These are phyloP conservation scores for Effrenium voratum DNA, from an alignment of 73 alveolate genomes.

Conservation along the genomic window DNA sequence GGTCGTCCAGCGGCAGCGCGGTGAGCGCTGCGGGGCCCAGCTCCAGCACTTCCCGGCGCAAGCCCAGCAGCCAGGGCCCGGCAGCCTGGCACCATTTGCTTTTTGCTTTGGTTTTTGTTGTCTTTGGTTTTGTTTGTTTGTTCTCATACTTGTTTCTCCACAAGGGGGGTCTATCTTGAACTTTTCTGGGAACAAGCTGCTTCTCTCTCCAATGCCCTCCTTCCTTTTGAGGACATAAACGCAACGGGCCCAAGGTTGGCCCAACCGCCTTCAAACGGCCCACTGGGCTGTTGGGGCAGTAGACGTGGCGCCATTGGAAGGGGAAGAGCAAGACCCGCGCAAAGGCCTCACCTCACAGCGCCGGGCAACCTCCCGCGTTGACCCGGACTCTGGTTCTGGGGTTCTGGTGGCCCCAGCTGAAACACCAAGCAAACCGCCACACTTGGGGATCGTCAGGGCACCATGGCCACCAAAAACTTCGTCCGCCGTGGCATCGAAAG, in stretches of 20 bases:
- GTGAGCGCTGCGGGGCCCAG: slow-evolving; percentile 59
- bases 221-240: not conserved
- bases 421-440: no score
- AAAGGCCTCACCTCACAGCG: slow-evolving; percentile 44
- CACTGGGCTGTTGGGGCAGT: not conserved
- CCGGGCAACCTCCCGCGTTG: no score
- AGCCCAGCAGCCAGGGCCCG: slow-evolving; percentile 33
- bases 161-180: no score
- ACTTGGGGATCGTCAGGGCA: no score
- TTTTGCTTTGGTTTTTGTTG: no score
- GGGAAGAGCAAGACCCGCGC: slow-evolving; percentile 57
- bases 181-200: no score
- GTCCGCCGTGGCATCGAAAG: no score
- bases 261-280: not conserved
- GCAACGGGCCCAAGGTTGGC: not conserved
- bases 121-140: no score
- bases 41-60: slow-evolving; percentile 40
- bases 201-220: not conserved
- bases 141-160: no score
- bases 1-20: slow-evolving; percentile 26
- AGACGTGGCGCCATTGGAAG: slow-evolving; percentile 39
- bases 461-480: no score
- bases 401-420: no score
- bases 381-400: no score
- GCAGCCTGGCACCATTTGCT: not conserved